Conservation (phyloP, 2,329 filamentous ascomycete genomes). For the Aspergillus awamori region DNA sequence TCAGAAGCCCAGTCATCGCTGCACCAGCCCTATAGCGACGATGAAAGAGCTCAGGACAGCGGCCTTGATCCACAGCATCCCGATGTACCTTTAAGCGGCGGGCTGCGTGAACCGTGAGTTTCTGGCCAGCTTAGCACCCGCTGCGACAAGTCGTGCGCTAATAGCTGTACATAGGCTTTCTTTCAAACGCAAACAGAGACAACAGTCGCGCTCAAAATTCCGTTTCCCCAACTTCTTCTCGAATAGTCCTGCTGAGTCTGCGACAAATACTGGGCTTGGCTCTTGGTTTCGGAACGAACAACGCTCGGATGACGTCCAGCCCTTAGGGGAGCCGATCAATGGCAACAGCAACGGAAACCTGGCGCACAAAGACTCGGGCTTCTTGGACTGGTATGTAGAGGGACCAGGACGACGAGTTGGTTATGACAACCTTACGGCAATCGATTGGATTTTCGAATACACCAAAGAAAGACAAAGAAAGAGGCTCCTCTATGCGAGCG, state of each 20-base stretch:
- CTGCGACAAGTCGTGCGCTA: constrained; percentile 6
- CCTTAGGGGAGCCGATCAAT: constrained; percentile 27
- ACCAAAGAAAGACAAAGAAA: constrained; percentile 90
- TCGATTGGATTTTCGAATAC: constrained; percentile 99
- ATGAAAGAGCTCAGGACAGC: constrained; percentile 25
- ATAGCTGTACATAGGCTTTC: constrained; percentile 34
- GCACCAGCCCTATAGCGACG: constrained; percentile 15
- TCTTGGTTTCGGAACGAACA: constrained; percentile 32
- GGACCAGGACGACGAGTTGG: constrained; percentile 86
- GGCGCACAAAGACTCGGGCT: constrained; percentile 43
- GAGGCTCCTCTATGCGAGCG: constrained; percentile 71
- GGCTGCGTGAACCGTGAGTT: constrained; percentile 41
- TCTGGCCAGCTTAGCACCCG: neutral
- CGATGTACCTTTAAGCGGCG: constrained; percentile 34
- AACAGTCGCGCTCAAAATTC: constrained; percentile 36
- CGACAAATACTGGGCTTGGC: constrained; percentile 23
- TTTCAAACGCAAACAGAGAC: constrained; percentile 49
- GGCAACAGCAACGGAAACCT: constrained; percentile 25
- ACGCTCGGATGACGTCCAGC: constrained; percentile 30
- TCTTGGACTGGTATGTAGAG: constrained; percentile 82
- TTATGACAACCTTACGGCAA: constrained; percentile 94
- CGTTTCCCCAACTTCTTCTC: constrained; percentile 45
- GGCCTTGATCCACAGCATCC: constrained; percentile 5
- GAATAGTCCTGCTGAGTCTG: constrained; percentile 30
- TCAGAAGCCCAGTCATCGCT: constrained; percentile 21